Evolutionary conservation across 1,284 basidiomycete genomes (phyloP), one percentile per base, ranked within the genome.

Genomic region (Abortiporus biennis): DNA sequence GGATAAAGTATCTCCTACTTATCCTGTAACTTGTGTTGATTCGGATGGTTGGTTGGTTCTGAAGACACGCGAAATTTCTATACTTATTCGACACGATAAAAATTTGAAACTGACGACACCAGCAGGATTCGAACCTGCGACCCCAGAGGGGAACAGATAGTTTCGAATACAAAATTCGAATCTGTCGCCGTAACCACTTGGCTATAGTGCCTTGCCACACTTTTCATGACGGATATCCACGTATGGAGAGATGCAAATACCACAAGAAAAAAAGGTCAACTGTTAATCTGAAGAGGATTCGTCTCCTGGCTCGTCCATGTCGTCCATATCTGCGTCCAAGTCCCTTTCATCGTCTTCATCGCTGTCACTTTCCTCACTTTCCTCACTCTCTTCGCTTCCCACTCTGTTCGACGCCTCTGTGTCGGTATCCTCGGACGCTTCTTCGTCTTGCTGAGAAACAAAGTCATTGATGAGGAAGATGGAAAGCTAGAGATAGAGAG

Each of bases 301-400:
- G 40, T 49, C 55, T 3, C 44, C 64, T 32, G 27, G 8, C 27
- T 76, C 82, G 48, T 87, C 85, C 54, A 80, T 65, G 47, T 85
- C 85, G 48, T 83, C 81, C 70, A 83, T 80, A 43, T 74, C 78
- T 17, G 78, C 83, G 49, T 83, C 85, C 20, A 82, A 63, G 54
- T 86, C 83, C 23, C 58, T 59, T 16, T 58, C 58, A 8, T 62
- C n/a, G n/a, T n/a, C 61, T 27, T 52, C 54, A 31, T 62, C 59
- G 43, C 62, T 62, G 40, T 64, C 62, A 15, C 54, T 60, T 29
- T 60, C 62, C 17, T 60, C 59, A 30, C 27, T 15, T 19, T 13
- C 27, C 8, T 30, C 22, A 4, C 13, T 13, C 6, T 21, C n/a
- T 23, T 30, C 36, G 9, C 21, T 25, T 27, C 17, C 8, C 37